phyloP scores from a whole-genome alignment of 2,329 filamentous ascomycete genomes.

The Colletotrichum graminicola region DNA sequence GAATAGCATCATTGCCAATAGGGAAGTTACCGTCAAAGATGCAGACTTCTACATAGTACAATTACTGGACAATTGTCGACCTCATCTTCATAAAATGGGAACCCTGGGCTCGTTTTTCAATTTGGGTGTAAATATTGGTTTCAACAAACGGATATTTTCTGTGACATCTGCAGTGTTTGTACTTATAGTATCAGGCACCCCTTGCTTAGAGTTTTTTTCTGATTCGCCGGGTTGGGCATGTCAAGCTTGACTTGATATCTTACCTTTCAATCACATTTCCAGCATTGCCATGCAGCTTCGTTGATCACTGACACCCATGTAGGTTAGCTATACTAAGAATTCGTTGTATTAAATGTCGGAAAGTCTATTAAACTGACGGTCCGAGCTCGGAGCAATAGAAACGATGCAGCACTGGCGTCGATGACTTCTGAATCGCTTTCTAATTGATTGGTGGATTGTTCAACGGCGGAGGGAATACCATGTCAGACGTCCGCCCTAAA shows the following conservation, averaged over 20 bases:
- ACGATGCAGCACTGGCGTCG: not conserved
- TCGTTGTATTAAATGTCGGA: not conserved
- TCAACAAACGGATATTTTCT: not conserved
- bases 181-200: no score
- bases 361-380: not conserved
- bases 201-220: not conserved
- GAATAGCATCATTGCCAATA: no score
- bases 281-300: not conserved
- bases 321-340: not conserved
- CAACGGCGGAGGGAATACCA: not conserved
- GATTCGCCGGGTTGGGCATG: no score
- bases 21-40: not conserved
- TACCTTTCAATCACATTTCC: not conserved
- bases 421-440: not conserved
- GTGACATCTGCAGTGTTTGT: not conserved
- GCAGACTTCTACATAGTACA: not conserved
- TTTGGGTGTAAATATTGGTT: not conserved
- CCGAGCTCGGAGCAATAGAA: not conserved
- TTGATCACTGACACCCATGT: not conserved
- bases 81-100: no score
- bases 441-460: not conserved
- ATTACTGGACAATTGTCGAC: no score
- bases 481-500: constrained; percentile 4
- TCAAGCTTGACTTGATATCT: no score
- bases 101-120: not conserved